Evolutionary conservation across 371 early-diverging fungal species (phyloP).

Genomic region (Saksenaea vasiformis): DNA sequence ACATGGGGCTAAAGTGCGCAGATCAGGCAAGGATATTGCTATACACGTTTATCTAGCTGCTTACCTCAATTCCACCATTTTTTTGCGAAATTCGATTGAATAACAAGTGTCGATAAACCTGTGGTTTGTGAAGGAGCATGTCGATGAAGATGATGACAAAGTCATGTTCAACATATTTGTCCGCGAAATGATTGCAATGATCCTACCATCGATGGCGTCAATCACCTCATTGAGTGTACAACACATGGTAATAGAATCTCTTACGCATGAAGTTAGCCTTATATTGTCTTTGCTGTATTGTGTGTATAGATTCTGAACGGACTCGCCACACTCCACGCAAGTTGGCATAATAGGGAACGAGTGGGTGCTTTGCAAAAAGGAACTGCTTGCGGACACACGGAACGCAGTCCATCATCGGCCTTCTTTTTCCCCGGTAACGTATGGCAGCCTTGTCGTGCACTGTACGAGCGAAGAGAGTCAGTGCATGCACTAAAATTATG

Average conservation of each 20-base stretch:
- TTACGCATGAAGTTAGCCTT: slow-evolving; percentile 84
- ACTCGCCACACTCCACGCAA: slow-evolving; percentile 87
- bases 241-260: slow-evolving; percentile 2
- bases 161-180: slow-evolving; percentile 95
- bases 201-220: slow-evolving; percentile 41
- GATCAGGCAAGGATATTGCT: not conserved
- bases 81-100: slow-evolving; percentile 71
- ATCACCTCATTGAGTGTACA: not conserved
- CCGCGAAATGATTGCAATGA: slow-evolving; percentile 82
- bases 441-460: too few species aligned
- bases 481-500: too few species aligned
- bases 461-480: too few species aligned
- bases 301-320: slow-evolving; percentile 78
- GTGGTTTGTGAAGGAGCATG: slow-evolving; percentile 89
- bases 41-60: not conserved
- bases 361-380: not conserved
- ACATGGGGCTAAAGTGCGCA: slow-evolving; percentile 58
- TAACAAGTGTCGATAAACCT: slow-evolving; percentile 89
- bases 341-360: slow-evolving; percentile 49
- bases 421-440: too few species aligned
- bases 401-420: not conserved
- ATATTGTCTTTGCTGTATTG: slow-evolving; percentile 92
- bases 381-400: not conserved
- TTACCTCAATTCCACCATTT: slow-evolving; percentile 61
- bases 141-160: slow-evolving; percentile 91